Percentiles rank a stretch among this genome's conserved stretches.
These are phyloP conservation scores for Paraconiothyrium brasiliense DNA, from an alignment of 2,329 filamentous ascomycete genomes.

Conservation along the genomic window DNA sequence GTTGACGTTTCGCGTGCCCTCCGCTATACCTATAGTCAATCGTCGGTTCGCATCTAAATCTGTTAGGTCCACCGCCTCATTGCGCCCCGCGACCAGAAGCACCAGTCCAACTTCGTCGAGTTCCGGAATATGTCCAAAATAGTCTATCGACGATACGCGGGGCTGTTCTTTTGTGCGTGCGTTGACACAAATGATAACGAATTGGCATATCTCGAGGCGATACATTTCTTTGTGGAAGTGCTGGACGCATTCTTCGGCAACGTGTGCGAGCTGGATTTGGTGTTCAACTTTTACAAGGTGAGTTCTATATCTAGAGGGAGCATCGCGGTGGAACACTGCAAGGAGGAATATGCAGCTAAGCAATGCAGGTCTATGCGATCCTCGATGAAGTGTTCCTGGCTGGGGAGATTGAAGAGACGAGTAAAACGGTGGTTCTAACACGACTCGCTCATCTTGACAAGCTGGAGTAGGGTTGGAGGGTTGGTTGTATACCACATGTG, in stretches of 20 bases:
- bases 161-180: slow-evolving; percentile 98
- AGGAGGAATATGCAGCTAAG: slow-evolving; percentile 23
- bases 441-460: slow-evolving; percentile 95
- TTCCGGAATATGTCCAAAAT: slow-evolving; percentile 88
- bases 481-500: neutral
- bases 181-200: slow-evolving; percentile 99
- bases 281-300: slow-evolving; percentile 77
- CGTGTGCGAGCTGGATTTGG: slow-evolving; percentile 95
- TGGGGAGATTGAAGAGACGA: slow-evolving; percentile 98
- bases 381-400: slow-evolving; percentile 98
- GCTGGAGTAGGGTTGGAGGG: slow-evolving; percentile 69
- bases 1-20: neutral
- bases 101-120: slow-evolving; percentile 99
- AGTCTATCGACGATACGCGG: slow-evolving; percentile 96
- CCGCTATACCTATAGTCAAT: slow-evolving; percentile 11
- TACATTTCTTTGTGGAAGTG: slow-evolving; percentile 99
- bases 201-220: slow-evolving; percentile 93
- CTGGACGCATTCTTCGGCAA: slow-evolving; percentile 99
- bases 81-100: slow-evolving; percentile 96
- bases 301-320: slow-evolving; percentile 28
- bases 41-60: neutral
- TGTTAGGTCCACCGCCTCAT: slow-evolving; percentile 93
- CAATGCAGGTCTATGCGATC: slow-evolving; percentile 85
- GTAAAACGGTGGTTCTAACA: slow-evolving; percentile 96
- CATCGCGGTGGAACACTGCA: neutral